Evolutionary conservation across 164 flowering plant species (phyloP).

Genomic region (Dillenia turbinata): DNA sequence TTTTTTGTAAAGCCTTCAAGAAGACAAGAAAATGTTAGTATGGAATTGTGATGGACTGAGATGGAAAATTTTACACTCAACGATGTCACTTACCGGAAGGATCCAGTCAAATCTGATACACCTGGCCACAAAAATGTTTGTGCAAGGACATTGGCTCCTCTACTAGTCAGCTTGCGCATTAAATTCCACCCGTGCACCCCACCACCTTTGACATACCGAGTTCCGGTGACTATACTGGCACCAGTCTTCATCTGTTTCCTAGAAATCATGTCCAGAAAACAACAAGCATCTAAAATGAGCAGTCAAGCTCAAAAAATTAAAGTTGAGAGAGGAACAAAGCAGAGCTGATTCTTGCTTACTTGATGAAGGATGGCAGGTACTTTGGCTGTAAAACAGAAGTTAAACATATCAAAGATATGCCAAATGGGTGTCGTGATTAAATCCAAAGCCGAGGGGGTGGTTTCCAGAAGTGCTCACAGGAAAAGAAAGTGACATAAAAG

Average conservation of each 20-base stretch:
- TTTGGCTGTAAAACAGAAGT: slow-evolving; percentile 68
- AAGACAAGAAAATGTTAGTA: slow-evolving; percentile 10
- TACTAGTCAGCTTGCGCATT: slow-evolving; percentile 95
- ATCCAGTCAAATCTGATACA: slow-evolving; percentile 96
- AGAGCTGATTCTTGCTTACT: slow-evolving; percentile 39
- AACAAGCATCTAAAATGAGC: neutral
- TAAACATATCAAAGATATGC: slow-evolving; percentile 7
- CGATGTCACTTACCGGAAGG: slow-evolving; percentile 58
- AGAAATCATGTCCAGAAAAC: slow-evolving; percentile 4
- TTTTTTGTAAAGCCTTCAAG: slow-evolving; percentile 68
- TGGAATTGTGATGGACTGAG: neutral
- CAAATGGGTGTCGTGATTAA: too few species aligned
- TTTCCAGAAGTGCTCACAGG: too few species aligned
- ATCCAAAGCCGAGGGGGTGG: too few species aligned
- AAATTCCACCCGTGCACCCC: slow-evolving; percentile 99
- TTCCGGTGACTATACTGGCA: slow-evolving; percentile 94
- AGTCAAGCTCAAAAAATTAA: neutral
- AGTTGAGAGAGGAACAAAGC: neutral
- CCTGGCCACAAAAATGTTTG: slow-evolving; percentile 98
- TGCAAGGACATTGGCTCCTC: slow-evolving; percentile 98
- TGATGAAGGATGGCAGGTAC: slow-evolving; percentile 91
- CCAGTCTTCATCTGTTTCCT: slow-evolving; percentile 91
- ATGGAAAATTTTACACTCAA: neutral
- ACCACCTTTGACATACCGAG: slow-evolving; percentile 92
- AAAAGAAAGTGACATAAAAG: too few species aligned